Evolutionary conservation across 2,329 filamentous ascomycete genomes (phyloP), one percentile per base, ranked within the genome.

Genomic region (Penicillium decumbens): DNA sequence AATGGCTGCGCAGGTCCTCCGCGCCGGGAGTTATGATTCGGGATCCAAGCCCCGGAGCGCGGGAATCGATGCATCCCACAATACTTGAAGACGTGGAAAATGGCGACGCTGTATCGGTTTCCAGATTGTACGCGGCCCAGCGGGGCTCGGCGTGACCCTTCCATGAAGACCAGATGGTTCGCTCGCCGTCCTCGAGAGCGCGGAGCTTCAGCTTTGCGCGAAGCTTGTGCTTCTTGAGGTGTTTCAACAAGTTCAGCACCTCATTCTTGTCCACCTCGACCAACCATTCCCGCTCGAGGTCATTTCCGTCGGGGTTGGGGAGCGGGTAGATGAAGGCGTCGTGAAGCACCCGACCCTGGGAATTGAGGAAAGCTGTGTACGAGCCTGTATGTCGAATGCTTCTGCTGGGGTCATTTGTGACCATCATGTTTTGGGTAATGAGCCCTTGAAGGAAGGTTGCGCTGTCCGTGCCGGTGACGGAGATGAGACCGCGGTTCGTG

Each of bases 361-460:
- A 89, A 58, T 87, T 95, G 37, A 98, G 77, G 63, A 98, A 95
- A 0, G 84, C 89, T 6, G 86, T 79, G 71, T 95, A 97, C 67
- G 87, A 84, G 3, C 83, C 85, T 0, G 74, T 71, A 3, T 53
- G 63, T 46, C 59, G 62, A 45, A 63, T 56, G 35, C 55, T 63
- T 53, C 53, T 70, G 64, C 51, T 73, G 56, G 69, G 64, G 6
- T 73, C 66, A 41, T 68, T 69, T 12, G 62, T 62, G 0, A 79
- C 71, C 45, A 81, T 69, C 55, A 89, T 80, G 55, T 84, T 86
- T 55, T 85, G 81, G 1, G 92, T 95, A 56, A 93, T 81, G 49
- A 95, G 81, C 46, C 92, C 91, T 68, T 97, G 90, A 2, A 98
- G 80, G 70, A 91, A 97, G 59, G 86, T 85, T 41, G 86, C 80